A percentile compares a stretch with the other conserved stretches of the same genome.
phyloP scores from a whole-genome alignment of 176 grass and related monocot species.

The Zea luxurians region DNA sequence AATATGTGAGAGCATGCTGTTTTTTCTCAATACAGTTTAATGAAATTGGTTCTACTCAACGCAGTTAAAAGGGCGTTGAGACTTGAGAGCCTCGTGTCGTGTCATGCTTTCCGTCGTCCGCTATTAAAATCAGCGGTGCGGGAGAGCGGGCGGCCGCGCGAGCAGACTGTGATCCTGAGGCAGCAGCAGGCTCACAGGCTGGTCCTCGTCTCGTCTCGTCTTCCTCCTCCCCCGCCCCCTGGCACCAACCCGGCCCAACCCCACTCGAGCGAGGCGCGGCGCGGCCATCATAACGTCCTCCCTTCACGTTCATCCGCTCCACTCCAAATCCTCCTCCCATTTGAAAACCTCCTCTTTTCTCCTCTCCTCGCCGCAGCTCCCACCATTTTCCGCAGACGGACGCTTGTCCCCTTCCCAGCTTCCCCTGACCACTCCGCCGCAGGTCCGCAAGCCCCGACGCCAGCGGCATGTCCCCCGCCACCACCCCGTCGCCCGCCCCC shows the following conservation, averaged over 20 bases:
- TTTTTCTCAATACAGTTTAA: too few relatives aligned
- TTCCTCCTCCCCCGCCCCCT: background rate
- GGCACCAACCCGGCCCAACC: background rate
- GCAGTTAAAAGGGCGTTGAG: too few relatives aligned
- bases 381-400: conserved; percentile 26
- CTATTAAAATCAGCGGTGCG: conserved; percentile 12
- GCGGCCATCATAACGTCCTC: conserved; percentile 25
- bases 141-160: background rate
- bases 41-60: too few relatives aligned
- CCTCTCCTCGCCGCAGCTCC: background rate
- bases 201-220: too few relatives aligned
- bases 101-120: background rate
- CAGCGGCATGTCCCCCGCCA: conserved; percentile 36
- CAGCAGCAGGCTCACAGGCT: background rate
- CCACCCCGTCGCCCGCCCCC: conserved; percentile 34
- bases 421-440: background rate
- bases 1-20: too few relatives aligned
- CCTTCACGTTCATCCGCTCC: background rate
- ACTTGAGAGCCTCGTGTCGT: too few relatives aligned
- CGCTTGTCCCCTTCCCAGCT: background rate
- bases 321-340: background rate
- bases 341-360: background rate
- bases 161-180: background rate
- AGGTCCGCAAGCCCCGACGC: background rate
- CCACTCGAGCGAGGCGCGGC: conserved; percentile 15